Evolutionary conservation across 2,329 filamentous ascomycete species (phyloP).

Genomic region (Fusarium subglutinans): DNA sequence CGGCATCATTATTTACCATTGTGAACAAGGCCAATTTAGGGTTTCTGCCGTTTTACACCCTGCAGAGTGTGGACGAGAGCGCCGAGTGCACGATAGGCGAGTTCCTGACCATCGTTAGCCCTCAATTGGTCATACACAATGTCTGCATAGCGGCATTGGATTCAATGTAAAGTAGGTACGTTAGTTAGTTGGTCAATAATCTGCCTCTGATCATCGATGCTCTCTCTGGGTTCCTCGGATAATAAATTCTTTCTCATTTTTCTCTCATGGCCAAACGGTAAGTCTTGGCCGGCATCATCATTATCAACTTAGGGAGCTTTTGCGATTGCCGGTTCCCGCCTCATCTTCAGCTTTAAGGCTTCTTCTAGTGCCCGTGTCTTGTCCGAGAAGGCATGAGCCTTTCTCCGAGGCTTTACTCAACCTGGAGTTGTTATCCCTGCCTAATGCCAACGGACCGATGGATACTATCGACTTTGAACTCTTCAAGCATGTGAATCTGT

Average conservation of each 20-base stretch:
- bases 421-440: conserved; percentile 18
- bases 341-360: conserved; percentile 28
- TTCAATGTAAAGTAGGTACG: background rate
- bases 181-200: background rate
- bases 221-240: background rate
- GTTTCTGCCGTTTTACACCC: conserved; percentile 23
- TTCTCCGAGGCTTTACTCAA: conserved; percentile 17
- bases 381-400: conserved; percentile 5
- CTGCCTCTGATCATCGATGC: background rate
- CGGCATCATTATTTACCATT: conserved; percentile 1
- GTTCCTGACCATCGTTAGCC: background rate
- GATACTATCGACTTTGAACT: background rate
- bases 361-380: conserved; percentile 12
- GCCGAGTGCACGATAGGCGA: background rate
- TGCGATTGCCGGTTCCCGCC: conserved; percentile 23
- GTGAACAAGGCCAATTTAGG: conserved; percentile 7
- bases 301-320: background rate
- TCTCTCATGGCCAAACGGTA: background rate
- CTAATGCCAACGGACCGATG: conserved; percentile 17
- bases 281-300: background rate
- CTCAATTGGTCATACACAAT: background rate
- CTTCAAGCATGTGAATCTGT: conserved; percentile 24
- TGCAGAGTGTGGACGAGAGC: conserved; percentile 2
- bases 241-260: background rate
- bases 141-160: background rate